Base-by-base conservation (phyloP, 1,139 yeast genomes). In the Taphrina wiesneri region DNA sequence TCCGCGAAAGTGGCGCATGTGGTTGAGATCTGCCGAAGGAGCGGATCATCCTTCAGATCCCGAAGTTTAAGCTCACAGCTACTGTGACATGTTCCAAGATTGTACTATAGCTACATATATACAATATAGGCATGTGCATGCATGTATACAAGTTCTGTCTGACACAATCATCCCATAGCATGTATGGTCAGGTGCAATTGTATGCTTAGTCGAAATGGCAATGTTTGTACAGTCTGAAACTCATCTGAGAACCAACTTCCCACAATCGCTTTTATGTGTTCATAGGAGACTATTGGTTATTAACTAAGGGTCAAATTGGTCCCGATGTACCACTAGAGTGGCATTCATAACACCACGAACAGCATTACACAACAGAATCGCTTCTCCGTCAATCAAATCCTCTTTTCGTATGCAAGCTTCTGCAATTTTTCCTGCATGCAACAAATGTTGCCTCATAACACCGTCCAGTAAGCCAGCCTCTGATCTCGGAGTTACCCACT, bases 401-500 rank as follows among this genome's bases (percentile, higher is more conserved):
- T 78, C 75, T 23, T 80, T 73, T 3, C 72, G 71, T 0, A 91
- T 75, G 0, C 75, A 74, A 11, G 81, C 84, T 72, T 89, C 96
- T 61, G 80, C 79, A 0, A 92, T 77, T 49, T 79, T 73, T 1
- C 83, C 82, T 59, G 84, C 82, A 19, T 81, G 77, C 21, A 93
- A 74, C 59, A 93, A 76, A 73, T 82, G 83, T 69, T 85, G 85
- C 70, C 98, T 81, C 72, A 85, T 84, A 0, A 88, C 93, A 7
- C 98, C 98, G 76, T 92, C 87, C 63, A 92, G 79, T 73, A 97
- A 90, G 0, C 98, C 99, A 13, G 86, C 78, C 1, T 85, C 79
- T 49, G 91, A 77, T 30, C 81, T 79, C 0, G 99, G 99, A 0
- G 98, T 93, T 2, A 86, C 77, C 95, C 96, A 93, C 43, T 75